Evolutionary conservation across 345 rosid genomes (phyloP), one percentile per base, ranked within the genome.

Genomic region (Xanthoceras sorbifolium): DNA sequence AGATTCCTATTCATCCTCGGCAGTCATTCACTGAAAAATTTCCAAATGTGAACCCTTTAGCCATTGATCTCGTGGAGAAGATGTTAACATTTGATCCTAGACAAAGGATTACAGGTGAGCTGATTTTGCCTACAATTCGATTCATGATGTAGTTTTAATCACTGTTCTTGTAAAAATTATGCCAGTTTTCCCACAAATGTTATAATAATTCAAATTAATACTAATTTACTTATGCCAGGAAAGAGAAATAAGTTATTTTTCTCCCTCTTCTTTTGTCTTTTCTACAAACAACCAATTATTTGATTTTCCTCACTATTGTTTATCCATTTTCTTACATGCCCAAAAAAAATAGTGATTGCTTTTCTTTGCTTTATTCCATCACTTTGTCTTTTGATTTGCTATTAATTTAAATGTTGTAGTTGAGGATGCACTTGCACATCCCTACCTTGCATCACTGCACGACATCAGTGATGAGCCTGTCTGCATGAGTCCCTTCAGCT

Each of bases 21-120:
- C 96, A 90, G 70, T 92, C 98, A 64, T 89, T 93, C 84, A 78
- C 84, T 31, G 92, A 87, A 76, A 92, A 86, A 73, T 93, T 93
- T 77, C 97, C 97, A 1, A 88, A 40, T 70, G 93, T 89, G 78
- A 87, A 89, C 71, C 86, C 91, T 0, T 34, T 74, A 73, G 99
- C 97, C 52, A 88, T 95, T 69, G 94, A 93, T 85, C 94, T 95
- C 26, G 83, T 90, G 70, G 96, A 95, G 78, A 95, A 87, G 92
- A 93, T 95, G 94, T 78, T 95, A 29, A 90, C 87, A 9, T 95
- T 95, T 82, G 99, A 95, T 84, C 93, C 96, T 25, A 82, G 92
- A 62, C 82, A 32, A 78, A 90, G 98, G 87, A 87, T 95, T 72
- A 81, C 97, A 63, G 99, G 99, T 92, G 65, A 85, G 84, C 75